Conservation (phyloP, 2,329 filamentous ascomycete genomes). For the Incumbomyces lentus region DNA sequence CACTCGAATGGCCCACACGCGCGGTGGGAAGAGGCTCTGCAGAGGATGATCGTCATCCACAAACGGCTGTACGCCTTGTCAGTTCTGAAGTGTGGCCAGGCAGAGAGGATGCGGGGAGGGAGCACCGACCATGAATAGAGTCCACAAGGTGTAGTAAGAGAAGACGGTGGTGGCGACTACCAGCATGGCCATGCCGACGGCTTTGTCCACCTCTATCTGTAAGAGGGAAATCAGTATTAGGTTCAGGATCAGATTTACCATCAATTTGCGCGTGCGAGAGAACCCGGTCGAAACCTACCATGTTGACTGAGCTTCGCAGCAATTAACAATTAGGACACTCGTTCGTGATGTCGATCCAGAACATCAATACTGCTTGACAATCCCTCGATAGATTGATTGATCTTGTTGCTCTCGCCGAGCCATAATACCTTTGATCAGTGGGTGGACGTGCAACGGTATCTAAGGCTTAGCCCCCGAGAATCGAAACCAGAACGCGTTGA, state of each 20-base stretch:
- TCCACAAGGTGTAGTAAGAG: conserved; percentile 96
- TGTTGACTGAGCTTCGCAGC: too few relatives aligned
- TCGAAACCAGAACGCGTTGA: too few relatives aligned
- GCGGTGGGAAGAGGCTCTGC: conserved; percentile 89
- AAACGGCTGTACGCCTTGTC: conserved; percentile 59
- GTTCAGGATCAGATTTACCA: not conserved
- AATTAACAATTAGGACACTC: too few relatives aligned
- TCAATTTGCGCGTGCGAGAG: not conserved
- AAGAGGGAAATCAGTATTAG: conserved; percentile 3
- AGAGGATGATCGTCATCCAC: conserved; percentile 90
- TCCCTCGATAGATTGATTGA: too few relatives aligned
- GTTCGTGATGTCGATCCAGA: too few relatives aligned
- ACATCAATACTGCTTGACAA: too few relatives aligned
- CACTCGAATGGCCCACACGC: conserved; percentile 97
- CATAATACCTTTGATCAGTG: too few relatives aligned
- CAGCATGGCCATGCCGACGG: conserved; percentile 66
- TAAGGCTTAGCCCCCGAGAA: too few relatives aligned
- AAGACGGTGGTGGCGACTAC: conserved; percentile 62
- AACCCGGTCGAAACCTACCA: not conserved
- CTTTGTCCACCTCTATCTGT: conserved; percentile 95
- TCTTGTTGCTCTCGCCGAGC: too few relatives aligned
- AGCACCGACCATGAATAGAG: conserved; percentile 72
- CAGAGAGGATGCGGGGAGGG: too few relatives aligned
- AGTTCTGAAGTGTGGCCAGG: conserved; percentile 14
- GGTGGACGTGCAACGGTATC: too few relatives aligned